Percentiles rank a stretch among this genome's conserved stretches.
phyloP scores from a whole-genome alignment of 2,329 filamentous ascomycete species.

The Pseudovirgaria hyperparasitica region DNA sequence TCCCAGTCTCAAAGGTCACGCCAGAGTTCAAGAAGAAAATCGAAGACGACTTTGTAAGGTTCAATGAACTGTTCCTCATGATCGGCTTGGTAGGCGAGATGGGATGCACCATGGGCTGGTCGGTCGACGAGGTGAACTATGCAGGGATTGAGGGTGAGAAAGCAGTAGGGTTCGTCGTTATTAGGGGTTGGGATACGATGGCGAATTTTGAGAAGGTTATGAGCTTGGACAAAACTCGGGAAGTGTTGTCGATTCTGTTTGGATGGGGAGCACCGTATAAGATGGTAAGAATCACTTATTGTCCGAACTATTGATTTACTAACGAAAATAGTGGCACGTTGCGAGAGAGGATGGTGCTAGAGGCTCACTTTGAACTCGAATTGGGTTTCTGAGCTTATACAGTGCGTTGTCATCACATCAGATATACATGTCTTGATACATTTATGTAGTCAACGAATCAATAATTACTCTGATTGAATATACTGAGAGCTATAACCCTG shows the following conservation, averaged over 20 bases:
- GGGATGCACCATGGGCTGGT: slow-evolving; percentile 5
- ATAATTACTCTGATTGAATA: too few species aligned
- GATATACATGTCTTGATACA: too few species aligned
- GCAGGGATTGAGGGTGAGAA: slow-evolving; percentile 7
- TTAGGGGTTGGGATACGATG: slow-evolving; percentile 8
- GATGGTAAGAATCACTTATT: too few species aligned
- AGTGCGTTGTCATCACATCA: too few species aligned
- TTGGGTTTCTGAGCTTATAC: too few species aligned
- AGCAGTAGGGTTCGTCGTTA: slow-evolving; percentile 7
- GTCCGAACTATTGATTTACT: too few species aligned
- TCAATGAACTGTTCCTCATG: slow-evolving; percentile 6
- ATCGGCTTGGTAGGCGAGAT: slow-evolving; percentile 4
- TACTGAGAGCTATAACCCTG: too few species aligned
- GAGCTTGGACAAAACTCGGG: slow-evolving; percentile 5
- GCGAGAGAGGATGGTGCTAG: too few species aligned
- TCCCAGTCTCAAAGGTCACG: slow-evolving; percentile 7
- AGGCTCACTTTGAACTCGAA: too few species aligned
- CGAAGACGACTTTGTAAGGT: slow-evolving; percentile 7
- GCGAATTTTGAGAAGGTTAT: slow-evolving; percentile 6
- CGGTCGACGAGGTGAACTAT: slow-evolving; percentile 7
- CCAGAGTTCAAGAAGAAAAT: slow-evolving; percentile 6
- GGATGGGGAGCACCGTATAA: slow-evolving; percentile 8
- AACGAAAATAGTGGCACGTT: too few species aligned
- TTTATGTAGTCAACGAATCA: too few species aligned
- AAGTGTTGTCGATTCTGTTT: slow-evolving; percentile 7